These are phyloP conservation scores for Hypericum androsaemum DNA, from an alignment of 345 rosid species.

Conservation along the genomic window DNA sequence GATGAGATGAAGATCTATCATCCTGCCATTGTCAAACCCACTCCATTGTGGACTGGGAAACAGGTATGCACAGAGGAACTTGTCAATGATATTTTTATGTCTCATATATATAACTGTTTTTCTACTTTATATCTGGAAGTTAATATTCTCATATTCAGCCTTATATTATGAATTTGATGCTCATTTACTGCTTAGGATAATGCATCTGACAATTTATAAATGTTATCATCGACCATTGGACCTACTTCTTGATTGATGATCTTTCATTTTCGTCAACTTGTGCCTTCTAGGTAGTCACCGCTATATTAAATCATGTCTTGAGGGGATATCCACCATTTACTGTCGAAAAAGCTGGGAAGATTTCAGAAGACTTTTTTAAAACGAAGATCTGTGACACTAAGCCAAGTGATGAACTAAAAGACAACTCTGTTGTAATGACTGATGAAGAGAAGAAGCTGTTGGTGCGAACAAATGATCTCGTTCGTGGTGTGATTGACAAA, in stretches of 20 bases:
- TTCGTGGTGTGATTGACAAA: slow-evolving; percentile 93
- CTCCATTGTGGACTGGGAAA: slow-evolving; percentile 93
- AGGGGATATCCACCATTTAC: slow-evolving; percentile 69
- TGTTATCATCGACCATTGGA: too few species aligned
- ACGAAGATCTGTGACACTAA: slow-evolving; percentile 24
- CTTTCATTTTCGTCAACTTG: slow-evolving; percentile 3
- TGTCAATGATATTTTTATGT: background rate
- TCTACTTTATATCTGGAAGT: too few species aligned
- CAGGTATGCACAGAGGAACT: slow-evolving; percentile 47
- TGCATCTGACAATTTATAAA: too few species aligned
- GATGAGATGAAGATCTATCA: slow-evolving; percentile 33
- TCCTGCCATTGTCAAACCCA: slow-evolving; percentile 81
- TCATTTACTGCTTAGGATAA: too few species aligned
- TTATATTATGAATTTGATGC: too few species aligned
- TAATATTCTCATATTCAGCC: too few species aligned
- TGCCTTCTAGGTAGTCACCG: slow-evolving; percentile 51
- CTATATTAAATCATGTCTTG: slow-evolving; percentile 58
- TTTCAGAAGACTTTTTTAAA: slow-evolving; percentile 65
- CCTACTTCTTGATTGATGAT: too few species aligned
- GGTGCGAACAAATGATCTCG: slow-evolving; percentile 53
- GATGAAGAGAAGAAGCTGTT: slow-evolving; percentile 68
- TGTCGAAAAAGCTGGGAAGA: slow-evolving; percentile 67
- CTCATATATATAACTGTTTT: background rate
- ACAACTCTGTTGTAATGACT: slow-evolving; percentile 14
- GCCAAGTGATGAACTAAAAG: slow-evolving; percentile 2